Conservation (phyloP, 2,329 filamentous ascomycete genomes). For the Diaporthe sp. region DNA sequence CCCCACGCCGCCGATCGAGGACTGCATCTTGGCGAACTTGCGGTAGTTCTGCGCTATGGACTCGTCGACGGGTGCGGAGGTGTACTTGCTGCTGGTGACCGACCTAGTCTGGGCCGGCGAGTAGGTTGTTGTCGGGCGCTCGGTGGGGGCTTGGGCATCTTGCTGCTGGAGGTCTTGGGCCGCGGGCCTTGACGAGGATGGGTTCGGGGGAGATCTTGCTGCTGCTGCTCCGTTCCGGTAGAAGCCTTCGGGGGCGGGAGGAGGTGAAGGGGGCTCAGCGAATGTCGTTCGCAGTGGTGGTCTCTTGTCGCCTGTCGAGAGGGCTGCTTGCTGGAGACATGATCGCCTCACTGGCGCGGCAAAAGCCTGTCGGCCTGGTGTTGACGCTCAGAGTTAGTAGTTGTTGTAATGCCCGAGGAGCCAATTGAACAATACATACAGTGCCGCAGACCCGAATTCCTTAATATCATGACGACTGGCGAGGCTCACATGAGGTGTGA, state of each 20-base stretch:
- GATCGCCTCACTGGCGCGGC: conserved; percentile 56
- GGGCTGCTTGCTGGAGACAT: conserved; percentile 52
- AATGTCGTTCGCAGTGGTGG: conserved; percentile 44
- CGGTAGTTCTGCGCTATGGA: conserved; percentile 51
- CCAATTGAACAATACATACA: conserved; percentile 53
- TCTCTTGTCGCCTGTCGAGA: conserved; percentile 50
- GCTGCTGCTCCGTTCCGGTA: not conserved
- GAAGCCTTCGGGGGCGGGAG: conserved; percentile 31
- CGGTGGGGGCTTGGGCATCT: conserved; percentile 42
- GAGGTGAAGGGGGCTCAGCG: conserved; percentile 41
- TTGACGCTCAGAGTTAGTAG: conserved; percentile 42
- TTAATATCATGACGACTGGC: conserved; percentile 64
- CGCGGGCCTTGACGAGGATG: not conserved
- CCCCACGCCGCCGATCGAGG: conserved; percentile 62
- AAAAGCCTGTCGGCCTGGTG: conserved; percentile 66
- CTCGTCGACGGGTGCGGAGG: conserved; percentile 17
- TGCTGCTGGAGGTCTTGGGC: not conserved
- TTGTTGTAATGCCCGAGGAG: not conserved
- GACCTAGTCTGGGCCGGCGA: not conserved
- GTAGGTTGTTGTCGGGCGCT: not conserved
- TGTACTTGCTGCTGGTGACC: not conserved
- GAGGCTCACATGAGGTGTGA: conserved; percentile 41
- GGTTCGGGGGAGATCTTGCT: not conserved
- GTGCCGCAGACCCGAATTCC: conserved; percentile 66
- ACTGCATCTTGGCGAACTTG: conserved; percentile 56